phyloP scores from a whole-genome alignment of 805 yeast genomes.

The Pichia nanzhaoensis region DNA sequence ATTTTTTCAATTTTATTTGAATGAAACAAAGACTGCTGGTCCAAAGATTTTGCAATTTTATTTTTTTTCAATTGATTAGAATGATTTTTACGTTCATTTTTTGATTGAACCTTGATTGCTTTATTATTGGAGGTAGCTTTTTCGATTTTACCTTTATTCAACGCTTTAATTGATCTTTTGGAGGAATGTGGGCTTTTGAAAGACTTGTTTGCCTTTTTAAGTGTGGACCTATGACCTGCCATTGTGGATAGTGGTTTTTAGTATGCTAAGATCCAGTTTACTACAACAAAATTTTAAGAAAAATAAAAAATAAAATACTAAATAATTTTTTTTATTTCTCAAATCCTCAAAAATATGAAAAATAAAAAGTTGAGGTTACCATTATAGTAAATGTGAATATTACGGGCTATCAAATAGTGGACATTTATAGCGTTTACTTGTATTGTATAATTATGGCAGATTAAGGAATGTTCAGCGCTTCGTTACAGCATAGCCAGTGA shows the following conservation, averaged over 20 bases:
- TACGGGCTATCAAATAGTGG: too few species aligned
- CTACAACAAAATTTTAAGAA: background rate
- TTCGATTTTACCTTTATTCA: conserved; percentile 83
- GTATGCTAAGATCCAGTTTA: background rate
- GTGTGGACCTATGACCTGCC: conserved; percentile 81
- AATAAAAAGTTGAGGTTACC: too few species aligned
- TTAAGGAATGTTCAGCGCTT: too few species aligned
- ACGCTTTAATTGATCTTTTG: conserved; percentile 77
- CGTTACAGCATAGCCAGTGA: too few species aligned
- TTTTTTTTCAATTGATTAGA: conserved; percentile 70
- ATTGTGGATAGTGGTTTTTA: conserved; percentile 23
- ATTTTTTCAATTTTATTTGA: conserved; percentile 73
- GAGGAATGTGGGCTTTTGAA: conserved; percentile 90
- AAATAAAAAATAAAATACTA: background rate
- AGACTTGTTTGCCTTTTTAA: conserved; percentile 79
- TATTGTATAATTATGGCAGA: too few species aligned
- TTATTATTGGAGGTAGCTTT: conserved; percentile 37
- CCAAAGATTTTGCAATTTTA: conserved; percentile 56
- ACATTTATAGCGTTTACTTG: too few species aligned
- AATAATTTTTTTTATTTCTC: too few species aligned
- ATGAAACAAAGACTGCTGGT: conserved; percentile 59
- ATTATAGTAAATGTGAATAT: too few species aligned
- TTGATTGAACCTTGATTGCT: conserved; percentile 34
- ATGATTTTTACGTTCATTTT: conserved; percentile 66
- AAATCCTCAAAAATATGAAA: too few species aligned